Evolutionary conservation across 73 alveolate species (phyloP).

Genomic region (Paraurostyla sp.): DNA sequence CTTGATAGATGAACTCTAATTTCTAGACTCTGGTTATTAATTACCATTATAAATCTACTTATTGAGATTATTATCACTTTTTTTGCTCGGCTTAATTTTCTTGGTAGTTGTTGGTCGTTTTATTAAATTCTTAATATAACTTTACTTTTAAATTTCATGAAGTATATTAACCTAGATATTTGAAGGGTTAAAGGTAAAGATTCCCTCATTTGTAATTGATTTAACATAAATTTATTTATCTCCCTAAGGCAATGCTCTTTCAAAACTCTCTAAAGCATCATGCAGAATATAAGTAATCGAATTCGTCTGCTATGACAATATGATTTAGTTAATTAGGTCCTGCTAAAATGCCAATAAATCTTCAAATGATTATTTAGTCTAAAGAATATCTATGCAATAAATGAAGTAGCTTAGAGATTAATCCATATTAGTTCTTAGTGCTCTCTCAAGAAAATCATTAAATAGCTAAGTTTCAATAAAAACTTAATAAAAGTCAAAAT

Average conservation of each 20-base stretch:
- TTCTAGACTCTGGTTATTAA: constrained; percentile 34
- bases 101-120: constrained; percentile 20
- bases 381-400: neutral
- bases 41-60: neutral
- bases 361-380: neutral
- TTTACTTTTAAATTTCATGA: constrained; percentile 25
- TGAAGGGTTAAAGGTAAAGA: neutral
- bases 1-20: constrained; percentile 15
- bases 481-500: neutral
- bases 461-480: constrained; percentile 21
- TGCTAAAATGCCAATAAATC: constrained; percentile 3
- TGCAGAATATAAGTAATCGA: neutral
- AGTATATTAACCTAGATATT: neutral
- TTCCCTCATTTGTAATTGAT: neutral
- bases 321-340: neutral
- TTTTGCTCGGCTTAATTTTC: constrained; percentile 30
- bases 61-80: neutral
- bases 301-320: neutral
- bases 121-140: constrained; percentile 25
- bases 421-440: constrained; percentile 24
- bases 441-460: constrained; percentile 45
- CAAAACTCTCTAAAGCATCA: constrained; percentile 13
- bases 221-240: neutral
- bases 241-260: neutral
- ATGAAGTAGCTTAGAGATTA: neutral